Conservation (phyloP, 768 basidiomycete species). For the Podaxis sp. region DNA sequence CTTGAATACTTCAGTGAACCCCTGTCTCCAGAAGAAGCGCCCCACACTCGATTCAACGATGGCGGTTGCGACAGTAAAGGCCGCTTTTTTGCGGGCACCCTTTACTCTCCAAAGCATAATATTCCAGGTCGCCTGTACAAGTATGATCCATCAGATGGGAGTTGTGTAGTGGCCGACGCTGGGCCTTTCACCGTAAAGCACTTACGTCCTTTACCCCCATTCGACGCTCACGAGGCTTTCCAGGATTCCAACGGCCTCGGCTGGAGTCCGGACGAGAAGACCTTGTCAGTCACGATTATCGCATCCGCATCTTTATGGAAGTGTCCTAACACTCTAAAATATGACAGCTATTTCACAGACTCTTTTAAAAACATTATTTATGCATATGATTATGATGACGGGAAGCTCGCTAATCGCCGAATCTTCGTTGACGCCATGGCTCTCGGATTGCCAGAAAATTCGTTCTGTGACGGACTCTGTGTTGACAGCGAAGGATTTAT, state of each 20-base stretch:
- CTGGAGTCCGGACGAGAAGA: slow-evolving; percentile 59
- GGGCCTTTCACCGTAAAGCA: slow-evolving; percentile 59
- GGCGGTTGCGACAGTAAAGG: slow-evolving; percentile 64
- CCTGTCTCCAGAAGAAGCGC: slow-evolving; percentile 33
- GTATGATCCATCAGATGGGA: slow-evolving; percentile 48
- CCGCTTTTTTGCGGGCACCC: slow-evolving; percentile 63
- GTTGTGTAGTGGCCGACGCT: slow-evolving; percentile 49
- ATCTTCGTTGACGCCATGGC: slow-evolving; percentile 54
- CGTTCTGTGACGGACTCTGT: slow-evolving; percentile 65
- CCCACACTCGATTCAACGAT: slow-evolving; percentile 62
- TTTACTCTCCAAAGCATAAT: slow-evolving; percentile 43
- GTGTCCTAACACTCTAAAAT: slow-evolving; percentile 9
- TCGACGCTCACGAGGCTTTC: slow-evolving; percentile 9
- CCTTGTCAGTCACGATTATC: slow-evolving; percentile 37
- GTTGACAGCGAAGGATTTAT: slow-evolving; percentile 58
- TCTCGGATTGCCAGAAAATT: slow-evolving; percentile 42
- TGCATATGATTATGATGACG: slow-evolving; percentile 61
- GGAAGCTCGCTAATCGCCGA: slow-evolving; percentile 51
- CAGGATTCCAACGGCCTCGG: slow-evolving; percentile 64
- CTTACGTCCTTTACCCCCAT: neutral
- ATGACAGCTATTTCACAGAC: slow-evolving; percentile 65
- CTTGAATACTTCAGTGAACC: slow-evolving; percentile 50
- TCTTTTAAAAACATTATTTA: slow-evolving; percentile 63
- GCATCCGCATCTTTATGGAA: neutral
- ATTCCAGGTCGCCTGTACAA: slow-evolving; percentile 56